Evolutionary conservation across 1,284 basidiomycete genomes (phyloP), one percentile per base, ranked within the genome.

Genomic region (Xanthoconium separans): DNA sequence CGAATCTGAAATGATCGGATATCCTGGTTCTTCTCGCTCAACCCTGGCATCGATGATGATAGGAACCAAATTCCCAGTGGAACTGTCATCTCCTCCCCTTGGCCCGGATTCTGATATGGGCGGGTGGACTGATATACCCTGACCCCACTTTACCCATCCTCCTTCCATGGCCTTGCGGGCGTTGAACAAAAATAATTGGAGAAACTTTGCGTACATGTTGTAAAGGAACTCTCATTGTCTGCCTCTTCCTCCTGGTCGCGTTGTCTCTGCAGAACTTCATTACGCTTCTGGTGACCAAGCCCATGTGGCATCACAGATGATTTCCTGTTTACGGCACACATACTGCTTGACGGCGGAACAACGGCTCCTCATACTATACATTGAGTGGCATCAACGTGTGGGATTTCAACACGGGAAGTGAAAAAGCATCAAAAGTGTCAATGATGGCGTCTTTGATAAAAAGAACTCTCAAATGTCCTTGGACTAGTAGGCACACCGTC

Each of bases 381-480:
- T 64, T 66, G 29, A 82, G 69, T n/a, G 82, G 60, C 44, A 75
- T 72, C 6, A 73, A 56, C 6, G 82, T 69, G 45, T 81, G 74
- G 6, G 66, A 59, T 34, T 63, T 69, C 49, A 72, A 58, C 15
- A 71, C 68, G 11, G 82, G 71, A 16, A 74, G 68, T 8, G 78
- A 50, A 82, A 79, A 12, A 82, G 69, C 29, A 63, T 71, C 5
- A 78, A 79, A 37, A 83, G 69, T 0, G 78, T 78, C 55, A n/a
- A n/a, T n/a, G n/a, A 78, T 75, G 6, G 78, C 81, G 54, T 83
- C 83, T 67, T 84, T 82, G 42, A 83, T 73, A 2, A 70, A 65
- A 1, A 68, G 59, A 44, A 2, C n/a, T n/a, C n/a, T n/a, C n/a
- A n/a, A n/a, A 12, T 7, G 16, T 16, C 16, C 15, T 2, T 3